Conservation (phyloP, 2,329 filamentous ascomycete species). For the Talaromyces sp. region DNA sequence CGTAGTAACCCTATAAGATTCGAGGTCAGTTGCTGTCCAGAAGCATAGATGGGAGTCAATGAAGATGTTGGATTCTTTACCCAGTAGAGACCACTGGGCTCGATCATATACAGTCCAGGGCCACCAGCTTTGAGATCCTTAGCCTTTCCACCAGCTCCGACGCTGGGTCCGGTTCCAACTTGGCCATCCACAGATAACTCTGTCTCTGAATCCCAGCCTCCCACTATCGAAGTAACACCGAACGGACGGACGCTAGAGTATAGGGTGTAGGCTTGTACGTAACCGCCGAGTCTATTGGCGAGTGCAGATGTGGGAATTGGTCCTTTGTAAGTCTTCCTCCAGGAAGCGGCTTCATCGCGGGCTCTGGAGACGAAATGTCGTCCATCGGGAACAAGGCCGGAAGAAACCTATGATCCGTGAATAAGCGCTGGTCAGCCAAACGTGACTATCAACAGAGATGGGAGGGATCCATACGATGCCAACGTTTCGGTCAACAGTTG, state of each 20-base stretch:
- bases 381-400: conserved; percentile 90
- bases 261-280: conserved; percentile 94
- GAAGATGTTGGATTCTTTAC: conserved; percentile 38
- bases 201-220: conserved; percentile 85
- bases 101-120: conserved; percentile 96
- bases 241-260: conserved; percentile 97
- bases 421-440: background rate
- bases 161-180: conserved; percentile 74
- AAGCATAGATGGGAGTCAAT: background rate
- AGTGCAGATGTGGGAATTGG: conserved; percentile 87
- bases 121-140: conserved; percentile 75
- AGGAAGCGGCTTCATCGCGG: conserved; percentile 85
- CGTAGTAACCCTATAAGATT: conserved; percentile 76
- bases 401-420: conserved; percentile 65
- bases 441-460: background rate
- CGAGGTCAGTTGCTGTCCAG: background rate
- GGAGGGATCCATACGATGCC: conserved; percentile 67
- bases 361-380: conserved; percentile 92
- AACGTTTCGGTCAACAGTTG: conserved; percentile 87
- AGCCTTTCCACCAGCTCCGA: conserved; percentile 80
- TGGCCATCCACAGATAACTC: conserved; percentile 85
- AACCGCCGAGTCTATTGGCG: conserved; percentile 88
- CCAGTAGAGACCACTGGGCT: conserved; percentile 96
- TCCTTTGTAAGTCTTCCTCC: conserved; percentile 90
- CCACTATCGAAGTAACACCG: conserved; percentile 90